phyloP scores from a whole-genome alignment of 1,284 basidiomycete species.

The Schizophyllum commune region DNA sequence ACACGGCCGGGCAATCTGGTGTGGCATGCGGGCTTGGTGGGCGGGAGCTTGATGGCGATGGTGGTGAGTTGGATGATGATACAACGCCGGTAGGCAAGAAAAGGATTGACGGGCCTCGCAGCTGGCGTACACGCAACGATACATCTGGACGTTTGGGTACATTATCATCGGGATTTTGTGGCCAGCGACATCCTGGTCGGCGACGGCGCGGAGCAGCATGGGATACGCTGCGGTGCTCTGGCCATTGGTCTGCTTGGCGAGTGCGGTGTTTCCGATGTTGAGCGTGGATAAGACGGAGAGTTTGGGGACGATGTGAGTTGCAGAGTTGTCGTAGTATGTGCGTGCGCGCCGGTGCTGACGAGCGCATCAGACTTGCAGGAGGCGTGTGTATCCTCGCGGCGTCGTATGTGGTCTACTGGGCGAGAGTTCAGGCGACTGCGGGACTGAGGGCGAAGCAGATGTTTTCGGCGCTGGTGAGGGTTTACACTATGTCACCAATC shows the following conservation, averaged over 20 bases:
- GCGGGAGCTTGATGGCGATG: conserved; percentile 28
- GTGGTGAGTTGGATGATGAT: conserved; percentile 72
- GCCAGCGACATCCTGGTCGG: conserved; percentile 50
- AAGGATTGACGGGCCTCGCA: neutral
- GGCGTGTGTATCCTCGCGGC: conserved; percentile 18
- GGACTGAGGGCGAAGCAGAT: conserved; percentile 10
- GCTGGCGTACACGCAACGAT: conserved; percentile 50
- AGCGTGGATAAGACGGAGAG: conserved; percentile 72
- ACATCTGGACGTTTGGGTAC: conserved; percentile 70
- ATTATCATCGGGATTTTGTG: conserved; percentile 58
- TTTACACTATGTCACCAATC: neutral
- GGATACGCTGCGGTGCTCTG: conserved; percentile 33
- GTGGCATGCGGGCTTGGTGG: conserved; percentile 11
- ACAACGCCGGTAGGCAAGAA: conserved; percentile 23
- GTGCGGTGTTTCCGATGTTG: conserved; percentile 64
- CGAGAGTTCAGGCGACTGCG: neutral
- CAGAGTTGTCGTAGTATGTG: neutral
- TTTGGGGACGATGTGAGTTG: conserved; percentile 48
- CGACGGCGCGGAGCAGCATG: conserved; percentile 21
- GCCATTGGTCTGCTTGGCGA: conserved; percentile 45
- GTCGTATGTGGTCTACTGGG: conserved; percentile 5
- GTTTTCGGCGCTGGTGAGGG: conserved; percentile 33
- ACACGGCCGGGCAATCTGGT: conserved; percentile 2
- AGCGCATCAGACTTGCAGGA: conserved; percentile 21
- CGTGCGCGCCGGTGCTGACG: neutral